Conservation (phyloP, 2,329 filamentous ascomycete species). For the Talaromyces sp. region DNA sequence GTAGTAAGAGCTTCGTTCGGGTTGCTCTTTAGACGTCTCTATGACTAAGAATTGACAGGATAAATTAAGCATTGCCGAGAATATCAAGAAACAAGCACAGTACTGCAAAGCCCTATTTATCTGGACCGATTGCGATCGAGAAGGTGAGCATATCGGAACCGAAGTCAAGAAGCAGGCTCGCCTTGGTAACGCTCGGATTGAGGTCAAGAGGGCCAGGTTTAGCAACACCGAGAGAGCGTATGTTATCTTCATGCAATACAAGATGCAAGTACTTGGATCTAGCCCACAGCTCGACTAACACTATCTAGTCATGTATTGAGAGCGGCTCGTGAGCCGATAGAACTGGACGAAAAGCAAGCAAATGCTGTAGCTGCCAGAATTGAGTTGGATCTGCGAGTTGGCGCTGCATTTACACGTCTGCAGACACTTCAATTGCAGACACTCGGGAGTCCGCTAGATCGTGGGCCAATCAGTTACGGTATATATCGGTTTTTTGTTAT, state of each 20-base stretch:
- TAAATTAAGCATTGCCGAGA: conserved; percentile 75
- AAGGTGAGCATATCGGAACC: conserved; percentile 92
- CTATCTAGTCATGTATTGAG: conserved; percentile 71
- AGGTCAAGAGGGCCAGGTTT: conserved; percentile 83
- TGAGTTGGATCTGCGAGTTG: conserved; percentile 88
- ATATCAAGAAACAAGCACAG: conserved; percentile 76
- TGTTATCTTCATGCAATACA: conserved; percentile 31
- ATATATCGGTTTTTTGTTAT: conserved; percentile 19
- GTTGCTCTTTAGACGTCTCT: not conserved
- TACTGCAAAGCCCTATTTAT: conserved; percentile 77
- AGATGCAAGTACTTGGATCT: not conserved
- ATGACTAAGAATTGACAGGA: conserved; percentile 49
- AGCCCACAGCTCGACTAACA: not conserved
- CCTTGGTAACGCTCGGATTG: conserved; percentile 67
- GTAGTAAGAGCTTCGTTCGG: conserved; percentile 49
- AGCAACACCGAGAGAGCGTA: conserved; percentile 93
- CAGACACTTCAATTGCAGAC: conserved; percentile 73
- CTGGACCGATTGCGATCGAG: conserved; percentile 98
- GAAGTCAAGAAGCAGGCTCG: conserved; percentile 82
- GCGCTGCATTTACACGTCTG: conserved; percentile 86
- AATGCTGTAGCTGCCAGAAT: conserved; percentile 85
- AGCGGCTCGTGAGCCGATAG: conserved; percentile 72
- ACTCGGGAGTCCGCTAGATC: conserved; percentile 64
- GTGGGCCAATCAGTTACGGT: conserved; percentile 78
- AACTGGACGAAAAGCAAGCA: conserved; percentile 80